These are phyloP conservation scores for Hypomyces perniciosus DNA, from an alignment of 2,329 filamentous ascomycete species.

Conservation along the genomic window DNA sequence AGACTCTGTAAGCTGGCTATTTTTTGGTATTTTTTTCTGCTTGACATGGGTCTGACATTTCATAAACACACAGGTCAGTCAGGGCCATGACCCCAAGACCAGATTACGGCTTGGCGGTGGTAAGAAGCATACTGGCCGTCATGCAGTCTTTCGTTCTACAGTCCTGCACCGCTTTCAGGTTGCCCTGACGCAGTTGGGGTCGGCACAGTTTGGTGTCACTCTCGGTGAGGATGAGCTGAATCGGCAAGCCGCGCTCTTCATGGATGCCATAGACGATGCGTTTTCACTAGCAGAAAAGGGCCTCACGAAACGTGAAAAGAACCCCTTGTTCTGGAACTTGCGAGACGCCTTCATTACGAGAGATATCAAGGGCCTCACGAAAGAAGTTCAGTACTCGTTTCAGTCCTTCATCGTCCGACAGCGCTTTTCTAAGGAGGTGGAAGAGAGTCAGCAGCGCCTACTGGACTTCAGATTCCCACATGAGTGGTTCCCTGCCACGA, in stretches of 20 bases:
- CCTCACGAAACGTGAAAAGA: slow-evolving; percentile 34
- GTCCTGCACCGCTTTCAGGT: slow-evolving; percentile 31
- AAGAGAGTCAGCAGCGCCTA: slow-evolving; percentile 56
- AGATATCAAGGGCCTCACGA: slow-evolving; percentile 44
- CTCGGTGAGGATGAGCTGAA: slow-evolving; percentile 36
- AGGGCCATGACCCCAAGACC: slow-evolving; percentile 30
- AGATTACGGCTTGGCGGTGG: slow-evolving; percentile 23
- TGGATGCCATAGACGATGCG: slow-evolving; percentile 37
- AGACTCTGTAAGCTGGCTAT: slow-evolving; percentile 20
- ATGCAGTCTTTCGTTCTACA: slow-evolving; percentile 29
- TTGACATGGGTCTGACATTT: background rate
- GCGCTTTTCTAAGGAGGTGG: slow-evolving; percentile 50
- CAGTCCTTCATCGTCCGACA: slow-evolving; percentile 56
- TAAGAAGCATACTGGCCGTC: slow-evolving; percentile 21
- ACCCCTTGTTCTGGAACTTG: slow-evolving; percentile 53
- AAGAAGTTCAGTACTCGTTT: slow-evolving; percentile 63
- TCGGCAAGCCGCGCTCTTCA: slow-evolving; percentile 41
- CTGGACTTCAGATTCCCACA: slow-evolving; percentile 83
- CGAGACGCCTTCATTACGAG: slow-evolving; percentile 52
- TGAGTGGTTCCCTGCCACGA: slow-evolving; percentile 87
- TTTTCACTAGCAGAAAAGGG: slow-evolving; percentile 39
- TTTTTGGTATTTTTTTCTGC: background rate
- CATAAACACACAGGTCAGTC: slow-evolving; percentile 21
- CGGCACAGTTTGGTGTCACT: slow-evolving; percentile 21
- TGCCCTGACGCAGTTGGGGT: slow-evolving; percentile 26